phyloP scores from a whole-genome alignment of 805 yeast genomes.

The Saccharomycopsis sp. region DNA sequence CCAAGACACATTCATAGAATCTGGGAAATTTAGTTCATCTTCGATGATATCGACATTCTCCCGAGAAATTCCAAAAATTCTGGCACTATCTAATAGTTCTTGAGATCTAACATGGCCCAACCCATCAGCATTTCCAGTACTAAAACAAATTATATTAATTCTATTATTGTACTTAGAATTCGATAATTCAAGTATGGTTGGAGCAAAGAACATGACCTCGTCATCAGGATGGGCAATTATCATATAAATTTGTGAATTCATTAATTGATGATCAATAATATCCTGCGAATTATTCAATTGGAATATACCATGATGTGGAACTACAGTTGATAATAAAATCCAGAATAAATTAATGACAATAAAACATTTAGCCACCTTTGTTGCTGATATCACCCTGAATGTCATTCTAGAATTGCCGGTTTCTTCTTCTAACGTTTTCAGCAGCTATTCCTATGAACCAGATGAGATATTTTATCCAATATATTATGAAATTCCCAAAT shows the following conservation, averaged over 20 bases:
- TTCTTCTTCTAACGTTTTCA: too few species aligned
- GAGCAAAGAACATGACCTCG: constrained; percentile 95
- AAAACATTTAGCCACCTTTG: constrained; percentile 13
- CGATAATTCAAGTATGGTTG: constrained; percentile 52
- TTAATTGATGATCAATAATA: constrained; percentile 6
- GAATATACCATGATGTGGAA: constrained; percentile 5
- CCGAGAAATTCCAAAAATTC: constrained; percentile 43
- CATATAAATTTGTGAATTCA: constrained; percentile 32
- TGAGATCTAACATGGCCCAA: constrained; percentile 54
- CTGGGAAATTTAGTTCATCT: constrained; percentile 44
- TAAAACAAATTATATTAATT: constrained; percentile 59
- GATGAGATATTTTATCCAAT: too few species aligned
- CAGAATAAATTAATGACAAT: constrained; percentile 17
- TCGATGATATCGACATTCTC: constrained; percentile 41
- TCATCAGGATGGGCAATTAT: constrained; percentile 97
- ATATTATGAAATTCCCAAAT: too few species aligned
- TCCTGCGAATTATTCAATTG: not conserved
- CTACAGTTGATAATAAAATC: constrained; percentile 17
- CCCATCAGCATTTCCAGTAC: constrained; percentile 72
- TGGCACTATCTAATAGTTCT: constrained; percentile 54
- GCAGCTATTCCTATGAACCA: too few species aligned
- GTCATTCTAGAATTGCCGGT: too few species aligned
- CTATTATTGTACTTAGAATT: constrained; percentile 42
- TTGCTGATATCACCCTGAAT: too few species aligned
- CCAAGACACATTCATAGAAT: constrained; percentile 70